A percentile compares a stretch with the other conserved stretches of the same genome.
Evolutionary conservation across 2,329 filamentous ascomycete species (phyloP).

Genomic region (Xenosphaeropsis pyriputrescens): DNA sequence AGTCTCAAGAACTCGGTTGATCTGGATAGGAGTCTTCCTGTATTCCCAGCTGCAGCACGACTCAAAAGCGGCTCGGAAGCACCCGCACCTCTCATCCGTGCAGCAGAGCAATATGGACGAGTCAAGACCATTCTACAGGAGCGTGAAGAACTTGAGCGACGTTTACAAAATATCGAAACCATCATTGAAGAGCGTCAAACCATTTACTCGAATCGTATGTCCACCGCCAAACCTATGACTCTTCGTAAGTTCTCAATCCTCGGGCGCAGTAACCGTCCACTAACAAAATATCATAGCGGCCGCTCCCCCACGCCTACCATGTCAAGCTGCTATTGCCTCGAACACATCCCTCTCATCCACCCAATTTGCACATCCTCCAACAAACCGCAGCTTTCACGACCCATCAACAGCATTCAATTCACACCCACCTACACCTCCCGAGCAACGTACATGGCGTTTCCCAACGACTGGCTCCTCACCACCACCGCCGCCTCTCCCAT

Average conservation of each 20-base stretch:
- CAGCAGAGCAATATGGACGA: constrained; percentile 10
- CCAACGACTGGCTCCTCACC: constrained; percentile 3
- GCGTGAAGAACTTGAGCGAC: constrained; percentile 37
- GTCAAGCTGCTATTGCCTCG: constrained; percentile 25
- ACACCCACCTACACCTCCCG: constrained; percentile 3
- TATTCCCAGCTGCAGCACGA: constrained; percentile 11
- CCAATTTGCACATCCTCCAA: constrained; percentile 18
- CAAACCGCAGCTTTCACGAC: constrained; percentile 11
- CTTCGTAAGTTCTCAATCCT: not conserved
- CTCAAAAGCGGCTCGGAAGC: constrained; percentile 14
- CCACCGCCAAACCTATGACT: not conserved
- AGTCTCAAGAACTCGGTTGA: constrained; percentile 8
- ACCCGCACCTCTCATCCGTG: constrained; percentile 4
- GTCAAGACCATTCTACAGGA: constrained; percentile 17
- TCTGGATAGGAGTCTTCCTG: constrained; percentile 11
- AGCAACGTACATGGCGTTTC: constrained; percentile 3
- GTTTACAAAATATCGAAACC: constrained; percentile 44
- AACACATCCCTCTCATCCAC: constrained; percentile 21
- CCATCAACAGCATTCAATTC: constrained; percentile 13
- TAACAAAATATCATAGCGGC: not conserved
- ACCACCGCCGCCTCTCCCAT: constrained; percentile 39
- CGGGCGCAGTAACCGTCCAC: not conserved
- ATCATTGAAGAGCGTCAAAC: constrained; percentile 42
- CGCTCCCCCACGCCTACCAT: constrained; percentile 35
- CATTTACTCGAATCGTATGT: constrained; percentile 29